Percentiles rank a stretch among this genome's conserved stretches.
Conservation (phyloP, 2,329 filamentous ascomycete species). For the Fusarium floridanum region DNA sequence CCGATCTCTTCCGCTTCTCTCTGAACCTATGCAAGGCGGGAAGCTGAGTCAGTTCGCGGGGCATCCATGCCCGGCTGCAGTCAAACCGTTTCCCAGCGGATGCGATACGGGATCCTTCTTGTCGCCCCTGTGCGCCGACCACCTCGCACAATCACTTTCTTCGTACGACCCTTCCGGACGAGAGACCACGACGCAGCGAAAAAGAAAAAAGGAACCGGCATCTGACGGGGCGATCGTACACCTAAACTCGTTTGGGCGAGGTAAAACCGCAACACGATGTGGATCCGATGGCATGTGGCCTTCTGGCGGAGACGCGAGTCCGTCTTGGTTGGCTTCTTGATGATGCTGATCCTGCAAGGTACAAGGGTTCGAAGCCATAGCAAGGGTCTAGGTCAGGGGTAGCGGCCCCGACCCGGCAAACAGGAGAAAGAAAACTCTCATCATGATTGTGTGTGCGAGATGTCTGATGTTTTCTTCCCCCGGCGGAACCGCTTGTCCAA, state of each 20-base stretch:
- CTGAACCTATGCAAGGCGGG: conserved; percentile 32
- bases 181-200: conserved; percentile 5
- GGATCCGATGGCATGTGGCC: conserved; percentile 40
- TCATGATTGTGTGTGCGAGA: conserved; percentile 8
- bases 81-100: conserved; percentile 16
- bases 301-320: conserved; percentile 28
- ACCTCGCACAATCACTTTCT: conserved; percentile 13
- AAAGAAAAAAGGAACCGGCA: conserved; percentile 19
- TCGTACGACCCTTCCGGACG: neutral
- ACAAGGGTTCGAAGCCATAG: conserved; percentile 29
- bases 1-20: conserved; percentile 39
- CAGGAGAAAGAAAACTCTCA: conserved; percentile 19
- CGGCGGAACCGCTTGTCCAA: neutral
- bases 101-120: conserved; percentile 9
- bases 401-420: conserved; percentile 28
- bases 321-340: conserved; percentile 38
- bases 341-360: conserved; percentile 43
- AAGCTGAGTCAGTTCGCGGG: conserved; percentile 24
- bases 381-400: conserved; percentile 44
- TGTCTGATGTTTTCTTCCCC: conserved; percentile 26
- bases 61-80: conserved; percentile 9
- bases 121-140: conserved; percentile 4
- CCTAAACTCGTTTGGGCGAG: conserved; percentile 41
- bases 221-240: conserved; percentile 35
- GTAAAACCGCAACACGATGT: conserved; percentile 42